Evolutionary conservation across 208 protist species (phyloP).

Genomic region (Zelonia costaricensis): DNA sequence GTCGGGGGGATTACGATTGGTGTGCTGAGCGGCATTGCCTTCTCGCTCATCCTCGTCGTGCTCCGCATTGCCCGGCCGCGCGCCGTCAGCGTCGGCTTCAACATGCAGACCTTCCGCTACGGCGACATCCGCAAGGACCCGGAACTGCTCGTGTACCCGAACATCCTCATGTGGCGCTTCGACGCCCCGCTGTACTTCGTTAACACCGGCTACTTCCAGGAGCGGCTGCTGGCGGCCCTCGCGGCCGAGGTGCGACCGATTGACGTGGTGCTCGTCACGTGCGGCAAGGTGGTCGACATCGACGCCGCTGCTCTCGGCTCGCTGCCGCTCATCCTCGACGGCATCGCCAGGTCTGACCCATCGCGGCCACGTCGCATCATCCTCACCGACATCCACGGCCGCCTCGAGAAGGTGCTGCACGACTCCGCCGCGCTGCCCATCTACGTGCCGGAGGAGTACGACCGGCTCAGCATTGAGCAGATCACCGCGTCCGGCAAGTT

Average conservation of each 20-base stretch:
- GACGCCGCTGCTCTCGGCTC: slow-evolving; percentile 41
- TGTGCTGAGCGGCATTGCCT: slow-evolving; percentile 49
- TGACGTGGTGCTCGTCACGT: slow-evolving; percentile 52
- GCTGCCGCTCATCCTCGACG: slow-evolving; percentile 32
- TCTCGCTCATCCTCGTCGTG: slow-evolving; percentile 58
- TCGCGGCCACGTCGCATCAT: slow-evolving; percentile 37
- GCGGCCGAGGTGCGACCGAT: slow-evolving; percentile 46
- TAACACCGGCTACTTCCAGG: slow-evolving; percentile 53
- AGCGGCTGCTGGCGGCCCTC: slow-evolving; percentile 37
- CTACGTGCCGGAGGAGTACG: slow-evolving; percentile 53
- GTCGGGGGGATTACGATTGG: slow-evolving; percentile 54
- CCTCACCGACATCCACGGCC: slow-evolving; percentile 48
- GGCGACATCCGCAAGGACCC: slow-evolving; percentile 55
- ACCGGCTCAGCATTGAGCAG: slow-evolving; percentile 34
- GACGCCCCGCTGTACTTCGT: slow-evolving; percentile 64
- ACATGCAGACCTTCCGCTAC: slow-evolving; percentile 47
- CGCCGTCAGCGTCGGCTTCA: slow-evolving; percentile 55
- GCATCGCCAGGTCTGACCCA: slow-evolving; percentile 22
- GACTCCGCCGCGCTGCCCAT: slow-evolving; percentile 40
- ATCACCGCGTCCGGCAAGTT: slow-evolving; percentile 39
- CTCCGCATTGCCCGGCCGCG: slow-evolving; percentile 58
- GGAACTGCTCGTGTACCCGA: slow-evolving; percentile 65
- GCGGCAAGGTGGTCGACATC: slow-evolving; percentile 54
- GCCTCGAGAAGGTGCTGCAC: slow-evolving; percentile 52
- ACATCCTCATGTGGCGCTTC: slow-evolving; percentile 64